These are phyloP conservation scores for Zygosaccharomyces bisporus DNA, from an alignment of 805 yeast species.

Conservation along the genomic window DNA sequence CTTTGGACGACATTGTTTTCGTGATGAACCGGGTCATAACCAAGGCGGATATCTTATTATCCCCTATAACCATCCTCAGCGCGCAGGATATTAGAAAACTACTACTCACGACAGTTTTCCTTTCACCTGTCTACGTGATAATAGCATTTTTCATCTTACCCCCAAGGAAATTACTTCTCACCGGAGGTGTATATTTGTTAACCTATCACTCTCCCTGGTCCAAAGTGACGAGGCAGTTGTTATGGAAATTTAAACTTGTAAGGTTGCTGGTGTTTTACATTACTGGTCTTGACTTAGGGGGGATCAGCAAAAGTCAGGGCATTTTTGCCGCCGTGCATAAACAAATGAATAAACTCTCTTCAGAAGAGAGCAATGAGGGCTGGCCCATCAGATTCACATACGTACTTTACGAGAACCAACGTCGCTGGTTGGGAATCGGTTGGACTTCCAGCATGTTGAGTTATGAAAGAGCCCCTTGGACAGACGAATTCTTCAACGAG, in stretches of 20 bases:
- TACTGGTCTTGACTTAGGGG: constrained; percentile 80
- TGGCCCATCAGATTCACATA: constrained; percentile 78
- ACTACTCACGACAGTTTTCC: constrained; percentile 74
- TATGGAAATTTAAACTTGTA: constrained; percentile 76
- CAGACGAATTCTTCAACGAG: constrained; percentile 91
- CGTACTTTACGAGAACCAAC: constrained; percentile 89
- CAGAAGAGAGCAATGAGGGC: constrained; percentile 33
- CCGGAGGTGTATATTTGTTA: constrained; percentile 56
- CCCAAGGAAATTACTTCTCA: constrained; percentile 62
- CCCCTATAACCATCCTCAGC: constrained; percentile 80
- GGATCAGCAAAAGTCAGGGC: constrained; percentile 42
- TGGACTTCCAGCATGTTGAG: constrained; percentile 92
- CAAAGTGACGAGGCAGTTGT: constrained; percentile 71
- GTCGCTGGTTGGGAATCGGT: constrained; percentile 97
- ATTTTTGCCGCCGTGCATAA: constrained; percentile 43
- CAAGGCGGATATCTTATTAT: constrained; percentile 69
- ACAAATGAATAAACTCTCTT: constrained; percentile 36
- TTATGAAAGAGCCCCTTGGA: constrained; percentile 95
- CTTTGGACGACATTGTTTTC: constrained; percentile 81
- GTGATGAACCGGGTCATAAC: constrained; percentile 69
- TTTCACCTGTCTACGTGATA: constrained; percentile 80
- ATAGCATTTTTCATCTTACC: constrained; percentile 62
- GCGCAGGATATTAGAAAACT: constrained; percentile 76
- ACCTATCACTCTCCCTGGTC: constrained; percentile 87
- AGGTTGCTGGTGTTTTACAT: constrained; percentile 72